A percentile compares a stretch with the other conserved stretches of the same genome.
Conservation (phyloP, 169 alveolate species). For the Cryptosporidium meleagridis region DNA sequence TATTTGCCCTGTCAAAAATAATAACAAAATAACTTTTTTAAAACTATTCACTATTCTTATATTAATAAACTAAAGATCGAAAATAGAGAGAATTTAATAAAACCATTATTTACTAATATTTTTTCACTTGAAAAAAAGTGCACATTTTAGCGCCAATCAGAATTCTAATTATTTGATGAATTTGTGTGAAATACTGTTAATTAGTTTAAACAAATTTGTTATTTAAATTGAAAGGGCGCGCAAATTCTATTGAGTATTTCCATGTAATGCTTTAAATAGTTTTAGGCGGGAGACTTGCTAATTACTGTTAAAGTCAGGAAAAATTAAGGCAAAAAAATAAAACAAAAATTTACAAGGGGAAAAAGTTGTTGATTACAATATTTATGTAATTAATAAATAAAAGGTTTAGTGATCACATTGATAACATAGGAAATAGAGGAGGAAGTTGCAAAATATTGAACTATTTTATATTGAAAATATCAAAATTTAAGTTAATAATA, state of each 20-base stretch:
- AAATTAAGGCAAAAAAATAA: background rate
- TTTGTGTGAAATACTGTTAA: background rate
- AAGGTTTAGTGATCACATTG: background rate
- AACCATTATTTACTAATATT: no score
- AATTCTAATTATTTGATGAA: no score
- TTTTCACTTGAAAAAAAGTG: background rate
- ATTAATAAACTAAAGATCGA: background rate
- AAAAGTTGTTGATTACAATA: background rate
- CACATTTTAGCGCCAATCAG: background rate
- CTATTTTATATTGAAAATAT: no score
- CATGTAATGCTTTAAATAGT: background rate
- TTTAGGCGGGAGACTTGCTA: conserved; percentile 19
- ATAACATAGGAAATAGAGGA: background rate
- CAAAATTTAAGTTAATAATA: no score
- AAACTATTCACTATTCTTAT: no score
- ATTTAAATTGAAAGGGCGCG: background rate
- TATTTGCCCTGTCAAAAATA: background rate
- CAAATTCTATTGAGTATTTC: background rate
- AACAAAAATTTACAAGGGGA: background rate
- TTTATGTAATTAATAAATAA: background rate
- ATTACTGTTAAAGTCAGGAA: background rate
- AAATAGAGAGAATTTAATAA: no score
- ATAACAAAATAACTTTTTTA: no score
- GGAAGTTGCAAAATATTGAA: background rate
- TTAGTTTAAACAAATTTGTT: background rate